Evolutionary conservation across 768 basidiomycete genomes (phyloP).

Genomic region (Heimioporus sp.): DNA sequence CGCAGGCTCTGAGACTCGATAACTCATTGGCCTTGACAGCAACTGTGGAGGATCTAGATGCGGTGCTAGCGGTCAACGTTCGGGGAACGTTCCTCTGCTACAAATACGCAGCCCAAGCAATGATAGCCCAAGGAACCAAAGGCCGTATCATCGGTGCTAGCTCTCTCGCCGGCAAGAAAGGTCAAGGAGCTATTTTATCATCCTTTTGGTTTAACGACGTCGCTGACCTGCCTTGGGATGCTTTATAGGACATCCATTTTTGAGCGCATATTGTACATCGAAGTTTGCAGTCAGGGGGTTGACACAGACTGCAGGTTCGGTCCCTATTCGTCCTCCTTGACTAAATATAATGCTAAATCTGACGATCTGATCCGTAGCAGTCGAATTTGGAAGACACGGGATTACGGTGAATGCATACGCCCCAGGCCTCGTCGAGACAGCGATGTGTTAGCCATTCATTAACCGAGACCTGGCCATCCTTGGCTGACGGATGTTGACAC

Average conservation of each 20-base stretch:
- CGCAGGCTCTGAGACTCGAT: too few relatives aligned
- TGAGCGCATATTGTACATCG: slow-evolving; percentile 33
- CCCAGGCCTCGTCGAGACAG: slow-evolving; percentile 28
- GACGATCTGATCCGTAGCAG: slow-evolving; percentile 19
- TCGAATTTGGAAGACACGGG: slow-evolving; percentile 29
- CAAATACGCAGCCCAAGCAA: slow-evolving; percentile 42
- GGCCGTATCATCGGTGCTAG: slow-evolving; percentile 41
- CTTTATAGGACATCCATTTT: slow-evolving; percentile 25
- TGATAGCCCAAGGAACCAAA: slow-evolving; percentile 42
- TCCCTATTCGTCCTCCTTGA: too few relatives aligned
- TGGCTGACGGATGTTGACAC: not conserved
- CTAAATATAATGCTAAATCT: not conserved
- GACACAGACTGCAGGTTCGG: slow-evolving; percentile 34
- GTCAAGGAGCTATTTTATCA: slow-evolving; percentile 1
- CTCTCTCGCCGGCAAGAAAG: slow-evolving; percentile 37
- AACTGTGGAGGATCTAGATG: slow-evolving; percentile 32
- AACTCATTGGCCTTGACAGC: slow-evolving; percentile 17
- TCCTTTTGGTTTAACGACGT: too few relatives aligned
- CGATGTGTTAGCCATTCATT: slow-evolving; percentile 24
- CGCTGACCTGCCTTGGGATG: not conserved
- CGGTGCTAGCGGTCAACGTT: slow-evolving; percentile 36
- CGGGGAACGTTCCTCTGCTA: slow-evolving; percentile 41
- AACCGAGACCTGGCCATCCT: not conserved
- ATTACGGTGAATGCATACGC: slow-evolving; percentile 37
- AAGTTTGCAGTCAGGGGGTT: slow-evolving; percentile 45